Evolutionary conservation across 805 yeast genomes (phyloP), one percentile per base, ranked within the genome.

Genomic region (Hermanozyma aechmeae): DNA sequence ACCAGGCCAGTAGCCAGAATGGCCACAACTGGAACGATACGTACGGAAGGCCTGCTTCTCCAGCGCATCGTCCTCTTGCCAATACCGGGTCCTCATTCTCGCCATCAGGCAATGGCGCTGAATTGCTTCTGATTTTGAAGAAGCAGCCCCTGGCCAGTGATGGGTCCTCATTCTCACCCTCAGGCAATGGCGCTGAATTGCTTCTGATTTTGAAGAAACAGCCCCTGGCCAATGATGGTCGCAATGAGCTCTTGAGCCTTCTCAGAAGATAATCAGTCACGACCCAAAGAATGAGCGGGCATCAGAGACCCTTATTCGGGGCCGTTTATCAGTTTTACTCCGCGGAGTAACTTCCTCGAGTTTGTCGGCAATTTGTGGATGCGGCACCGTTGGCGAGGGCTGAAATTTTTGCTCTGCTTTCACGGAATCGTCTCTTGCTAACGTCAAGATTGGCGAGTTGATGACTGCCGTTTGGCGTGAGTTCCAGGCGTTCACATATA

Each of bases 391-490:
- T 16, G 12, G 10, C 24, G 15, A 15, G 33, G 25, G 20, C 26
- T n/a, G 20, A 9, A 12, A 23, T 27, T 22, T n/a, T 4, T 13
- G 9, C 8, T 3, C 17, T 18, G 6, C 9, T 17, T 21, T 13
- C 13, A 24, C 18, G 17, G 19, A 35, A 28, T 14, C 50, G 33
- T 20, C 21, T 29, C 15, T 23, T 28, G 50, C 51, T 45, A 4
- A 45, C 31, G 18, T 44, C 45, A 21, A 47, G 13, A 40, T 45
- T 38, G 11, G 45, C 16, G 26, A 46, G 51, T 5, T 40, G 28
- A 10, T 40, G 19, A 11, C 27, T 19, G 4, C 29, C 24, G 2
- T 24, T 12, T 13, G 28, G 30, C 16, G 29, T 15, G 9, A 16
- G 23, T 17, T 13, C 14, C 8, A 32, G 21, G 6, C 29, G 30